Evolutionary conservation across 495 filamentous ascomycete species (phyloP).

Genomic region (Platismatia glauca): DNA sequence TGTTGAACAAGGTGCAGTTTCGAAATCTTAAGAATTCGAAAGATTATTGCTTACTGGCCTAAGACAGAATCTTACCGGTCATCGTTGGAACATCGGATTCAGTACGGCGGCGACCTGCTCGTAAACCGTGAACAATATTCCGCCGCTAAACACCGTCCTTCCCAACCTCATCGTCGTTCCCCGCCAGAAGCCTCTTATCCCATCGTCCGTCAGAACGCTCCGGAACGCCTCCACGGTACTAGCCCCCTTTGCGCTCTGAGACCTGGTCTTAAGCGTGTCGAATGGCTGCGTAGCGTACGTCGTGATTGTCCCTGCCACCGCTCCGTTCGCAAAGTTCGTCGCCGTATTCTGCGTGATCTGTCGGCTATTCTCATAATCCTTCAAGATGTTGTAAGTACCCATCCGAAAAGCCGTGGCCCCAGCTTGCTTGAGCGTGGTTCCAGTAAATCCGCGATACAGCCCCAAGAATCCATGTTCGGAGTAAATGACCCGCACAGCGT

Average conservation of each 20-base stretch:
- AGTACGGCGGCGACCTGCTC: conserved; percentile 42
- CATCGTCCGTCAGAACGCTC: conserved; percentile 45
- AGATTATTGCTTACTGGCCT: no score
- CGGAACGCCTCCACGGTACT: conserved; percentile 44
- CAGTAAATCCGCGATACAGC: conserved; percentile 51
- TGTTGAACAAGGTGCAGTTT: no score
- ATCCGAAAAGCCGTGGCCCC: conserved; percentile 55
- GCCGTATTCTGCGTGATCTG: conserved; percentile 35
- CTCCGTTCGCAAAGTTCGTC: conserved; percentile 53
- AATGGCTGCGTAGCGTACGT: conserved; percentile 58
- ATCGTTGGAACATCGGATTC: conserved; percentile 14
- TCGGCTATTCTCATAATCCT: conserved; percentile 43
- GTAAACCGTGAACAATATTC: conserved; percentile 57
- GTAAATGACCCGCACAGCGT: conserved; percentile 43
- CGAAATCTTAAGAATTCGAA: no score
- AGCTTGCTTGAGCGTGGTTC: conserved; percentile 60
- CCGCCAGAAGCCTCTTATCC: conserved; percentile 53
- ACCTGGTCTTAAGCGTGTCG: conserved; percentile 57
- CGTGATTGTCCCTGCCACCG: conserved; percentile 51
- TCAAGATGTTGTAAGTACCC: conserved; percentile 60
- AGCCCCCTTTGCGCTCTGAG: conserved; percentile 45
- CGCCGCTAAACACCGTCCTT: conserved; percentile 53
- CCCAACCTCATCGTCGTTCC: conserved; percentile 60
- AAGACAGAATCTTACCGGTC: no score
- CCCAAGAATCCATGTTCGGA: conserved; percentile 44